Evolutionary conservation across 2,329 filamentous ascomycete genomes (phyloP), one percentile per base, ranked within the genome.

Genomic region (Pleochaeta shiraiana): DNA sequence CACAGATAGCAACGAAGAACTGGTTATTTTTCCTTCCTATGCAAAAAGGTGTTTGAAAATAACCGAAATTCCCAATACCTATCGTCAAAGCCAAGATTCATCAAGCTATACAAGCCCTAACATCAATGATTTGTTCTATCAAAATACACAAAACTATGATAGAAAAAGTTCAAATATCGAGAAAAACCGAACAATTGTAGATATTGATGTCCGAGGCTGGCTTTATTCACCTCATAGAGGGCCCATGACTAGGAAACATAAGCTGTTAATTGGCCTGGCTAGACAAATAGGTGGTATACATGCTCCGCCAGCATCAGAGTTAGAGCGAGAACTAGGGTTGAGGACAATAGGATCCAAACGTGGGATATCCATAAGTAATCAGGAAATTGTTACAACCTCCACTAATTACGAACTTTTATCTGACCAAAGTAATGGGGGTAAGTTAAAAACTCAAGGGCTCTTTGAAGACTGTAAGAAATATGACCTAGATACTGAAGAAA

Each of bases 21-120:
- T 98, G 84, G 83, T 98, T 11, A 74, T 98, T 28, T 98, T 98
- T 69, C 93, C 93, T 0, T 96, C 90, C 64, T 98, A 98, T 90
- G 89, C 9, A 84, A 91, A 71, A 70, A 72, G 67, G 67, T 74
- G 68, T 68, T 69, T 43, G 66, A 69, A 74, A 21, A 14, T 12
- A 43, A 24, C n/a, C 11, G n/a, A 12, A 30, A 24, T 5, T 1
- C 1, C 11, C 11, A 28, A 43, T 2, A 4, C 21, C 0, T 67
- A 68, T 34, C 65, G 70, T 28, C 66, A 69, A 28, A 73, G 72
- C 64, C 67, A 68, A n/a, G 67, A 68, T 43, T 66, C 65, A 70
- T 31, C 68, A 71, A 6, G 19, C 12, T 73, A 71, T 31, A 73
- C 75, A 65, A 67, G 74, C n/a, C 66, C 68, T 60, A 63, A 77